Evolutionary conservation across 1,284 basidiomycete species (phyloP), one percentile per base, ranked within the genome.

Genomic region (Fistulinella cinereoalba): DNA sequence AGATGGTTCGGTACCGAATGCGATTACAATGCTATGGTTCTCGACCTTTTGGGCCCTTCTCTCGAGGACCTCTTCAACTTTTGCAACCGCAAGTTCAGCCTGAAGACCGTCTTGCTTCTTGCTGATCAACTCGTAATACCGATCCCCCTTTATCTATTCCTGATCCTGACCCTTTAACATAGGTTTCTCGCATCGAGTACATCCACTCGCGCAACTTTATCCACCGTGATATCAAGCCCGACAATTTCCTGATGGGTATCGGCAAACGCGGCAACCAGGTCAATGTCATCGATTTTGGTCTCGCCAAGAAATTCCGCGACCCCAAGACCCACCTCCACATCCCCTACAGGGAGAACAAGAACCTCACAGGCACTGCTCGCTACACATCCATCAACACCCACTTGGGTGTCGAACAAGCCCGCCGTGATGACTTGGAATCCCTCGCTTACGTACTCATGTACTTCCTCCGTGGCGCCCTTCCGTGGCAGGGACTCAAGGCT

Each of bases 361-460:
- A 98, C 69, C 73, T 99, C 60, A 99, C 96, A 1, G 97, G 97
- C 55, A 99, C 97, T 21, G 97, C 96, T 53, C 91, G 96, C 47
- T 99, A 99, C 80, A 99, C 96, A 1, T 97, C 94, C 23, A 98
- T 99, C 78, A 99, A 99, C 76, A 99, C 96, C 38, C 97, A 99
- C 67, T 72, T 98, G 65, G 97, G 96, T 62, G 95, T 98, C 46
- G 90, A 97, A 72, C 95, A 97, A 70, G 91, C 92, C 55, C 88
- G 95, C 59, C 88, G 95, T 52, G 95, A 97, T 68, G 94, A 97
- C 66, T 80, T 97, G 62, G 94, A 97, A 70, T 96, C 93, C 0
- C 84, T 97, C 44, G 94, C 92, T 43, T 97, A 97, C 64, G 93
- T 97, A 19, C 81, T 98, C 59, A 96, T 97, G 92, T 97, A 97